These are phyloP conservation scores for Eimeria brunetti DNA, from an alignment of 169 alveolate genomes.

Conservation along the genomic window DNA sequence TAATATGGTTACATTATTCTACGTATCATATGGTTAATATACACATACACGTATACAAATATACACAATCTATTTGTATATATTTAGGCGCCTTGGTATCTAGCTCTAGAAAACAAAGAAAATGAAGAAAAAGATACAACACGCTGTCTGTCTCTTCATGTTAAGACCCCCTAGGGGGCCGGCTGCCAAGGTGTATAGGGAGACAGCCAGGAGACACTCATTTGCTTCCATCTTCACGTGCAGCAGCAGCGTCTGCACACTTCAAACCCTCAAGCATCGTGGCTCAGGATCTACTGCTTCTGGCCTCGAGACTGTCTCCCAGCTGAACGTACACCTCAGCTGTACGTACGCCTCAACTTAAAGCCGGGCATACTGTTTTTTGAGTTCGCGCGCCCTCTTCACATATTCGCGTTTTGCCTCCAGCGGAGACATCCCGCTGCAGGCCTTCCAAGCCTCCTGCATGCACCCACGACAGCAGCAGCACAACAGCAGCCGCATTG, in stretches of 20 bases:
- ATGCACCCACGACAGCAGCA: neutral
- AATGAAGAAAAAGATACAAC: neutral
- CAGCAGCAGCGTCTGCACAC: neutral
- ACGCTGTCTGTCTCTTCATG: neutral
- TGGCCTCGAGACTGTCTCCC: neutral
- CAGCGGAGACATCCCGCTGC: constrained; percentile 13
- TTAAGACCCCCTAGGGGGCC: no score
- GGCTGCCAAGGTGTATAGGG: constrained; percentile 2
- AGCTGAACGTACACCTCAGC: neutral
- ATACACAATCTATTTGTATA: no score
- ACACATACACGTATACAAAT: neutral
- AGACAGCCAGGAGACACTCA: neutral
- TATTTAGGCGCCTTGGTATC: neutral
- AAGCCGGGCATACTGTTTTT: constrained; percentile 34
- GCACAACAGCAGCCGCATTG: no score
- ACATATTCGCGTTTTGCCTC: constrained; percentile 43
- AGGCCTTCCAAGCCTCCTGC: constrained; percentile 65
- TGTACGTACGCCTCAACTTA: neutral
- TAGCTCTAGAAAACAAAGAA: neutral
- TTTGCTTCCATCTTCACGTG: neutral
- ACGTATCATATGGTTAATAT: no score
- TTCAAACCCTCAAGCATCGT: neutral
- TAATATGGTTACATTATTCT: no score
- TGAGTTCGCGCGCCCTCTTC: constrained; percentile 11
- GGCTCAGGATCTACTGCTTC: neutral